Percentiles rank a stretch among this genome's conserved stretches.
These are phyloP conservation scores for Erodium chrysanthum DNA, from an alignment of 441 rosid genomes.

Conservation along the genomic window DNA sequence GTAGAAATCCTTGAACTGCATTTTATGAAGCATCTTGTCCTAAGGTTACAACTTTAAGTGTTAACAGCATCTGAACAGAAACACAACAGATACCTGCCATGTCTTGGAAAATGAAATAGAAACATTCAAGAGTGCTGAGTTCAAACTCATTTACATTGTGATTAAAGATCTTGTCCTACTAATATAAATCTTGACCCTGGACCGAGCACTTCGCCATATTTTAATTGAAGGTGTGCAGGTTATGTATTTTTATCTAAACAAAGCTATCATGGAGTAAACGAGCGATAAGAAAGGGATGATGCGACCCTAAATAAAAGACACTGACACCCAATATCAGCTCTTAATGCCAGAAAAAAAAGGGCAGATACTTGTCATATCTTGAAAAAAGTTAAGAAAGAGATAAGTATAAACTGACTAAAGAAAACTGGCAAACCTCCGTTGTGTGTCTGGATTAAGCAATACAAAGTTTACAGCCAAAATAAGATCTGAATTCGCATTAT, in stretches of 20 bases:
- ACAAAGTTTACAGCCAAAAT: slow-evolving; percentile 71
- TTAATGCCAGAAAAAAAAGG: neutral
- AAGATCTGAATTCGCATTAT: slow-evolving; percentile 92
- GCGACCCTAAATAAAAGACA: neutral
- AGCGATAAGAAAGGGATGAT: neutral
- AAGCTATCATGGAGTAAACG: neutral
- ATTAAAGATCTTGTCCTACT: no score
- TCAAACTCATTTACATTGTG: no score
- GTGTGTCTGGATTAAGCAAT: slow-evolving; percentile 61
- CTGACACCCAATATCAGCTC: neutral
- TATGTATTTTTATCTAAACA: neutral
- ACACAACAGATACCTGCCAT: no score
- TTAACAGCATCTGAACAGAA: no score
- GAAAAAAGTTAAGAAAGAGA: slow-evolving; percentile 2
- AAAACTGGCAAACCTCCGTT: slow-evolving; percentile 47
- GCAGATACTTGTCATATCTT: slow-evolving; percentile 3
- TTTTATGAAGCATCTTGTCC: no score
- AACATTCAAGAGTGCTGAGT: no score
- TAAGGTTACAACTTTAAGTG: no score
- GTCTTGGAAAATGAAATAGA: no score
- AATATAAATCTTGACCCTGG: no score
- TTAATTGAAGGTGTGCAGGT: no score
- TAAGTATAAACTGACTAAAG: slow-evolving; percentile 14
- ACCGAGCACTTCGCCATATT: no score
- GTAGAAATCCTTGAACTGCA: no score